Evolutionary conservation across 139 green algal species (phyloP).

Genomic region (Tetraselmis chui): DNA sequence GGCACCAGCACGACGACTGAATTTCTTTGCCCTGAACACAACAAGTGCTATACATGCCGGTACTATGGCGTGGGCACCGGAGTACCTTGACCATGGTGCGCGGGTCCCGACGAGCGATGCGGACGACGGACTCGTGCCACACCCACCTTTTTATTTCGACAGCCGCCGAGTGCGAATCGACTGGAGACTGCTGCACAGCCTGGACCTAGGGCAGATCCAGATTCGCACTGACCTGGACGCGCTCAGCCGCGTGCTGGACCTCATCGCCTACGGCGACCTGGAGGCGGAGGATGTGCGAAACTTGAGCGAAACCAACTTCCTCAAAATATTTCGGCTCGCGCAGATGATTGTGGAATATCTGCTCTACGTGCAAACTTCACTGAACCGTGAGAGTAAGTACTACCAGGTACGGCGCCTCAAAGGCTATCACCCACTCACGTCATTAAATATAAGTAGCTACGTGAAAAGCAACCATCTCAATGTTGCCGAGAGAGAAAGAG

Average conservation of each 20-base stretch:
- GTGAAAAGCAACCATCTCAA: too few relatives aligned
- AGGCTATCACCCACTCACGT: too few relatives aligned
- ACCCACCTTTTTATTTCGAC: constrained; percentile 50
- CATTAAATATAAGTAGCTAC: too few relatives aligned
- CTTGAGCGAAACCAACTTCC: constrained; percentile 55
- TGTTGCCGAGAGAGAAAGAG: too few relatives aligned
- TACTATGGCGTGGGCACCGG: too few relatives aligned
- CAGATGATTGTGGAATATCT: constrained; percentile 78
- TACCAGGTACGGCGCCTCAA: constrained; percentile 8
- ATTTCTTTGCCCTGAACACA: too few relatives aligned
- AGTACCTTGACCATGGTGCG: too few relatives aligned
- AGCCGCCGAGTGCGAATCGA: constrained; percentile 39
- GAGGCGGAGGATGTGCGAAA: constrained; percentile 57
- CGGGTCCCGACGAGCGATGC: neutral
- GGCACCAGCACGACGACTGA: too few relatives aligned
- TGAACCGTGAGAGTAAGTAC: constrained; percentile 21
- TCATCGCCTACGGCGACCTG: constrained; percentile 55
- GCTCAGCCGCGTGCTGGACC: constrained; percentile 46
- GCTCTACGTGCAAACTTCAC: constrained; percentile 69
- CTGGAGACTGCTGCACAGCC: constrained; percentile 52
- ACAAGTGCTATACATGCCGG: too few relatives aligned
- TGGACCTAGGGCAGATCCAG: constrained; percentile 37
- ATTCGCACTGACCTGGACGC: constrained; percentile 54
- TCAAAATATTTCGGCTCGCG: constrained; percentile 56
- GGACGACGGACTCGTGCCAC: neutral